Evolutionary conservation across 1,284 basidiomycete genomes (phyloP).

Genomic region (Puccinia brachypodii): DNA sequence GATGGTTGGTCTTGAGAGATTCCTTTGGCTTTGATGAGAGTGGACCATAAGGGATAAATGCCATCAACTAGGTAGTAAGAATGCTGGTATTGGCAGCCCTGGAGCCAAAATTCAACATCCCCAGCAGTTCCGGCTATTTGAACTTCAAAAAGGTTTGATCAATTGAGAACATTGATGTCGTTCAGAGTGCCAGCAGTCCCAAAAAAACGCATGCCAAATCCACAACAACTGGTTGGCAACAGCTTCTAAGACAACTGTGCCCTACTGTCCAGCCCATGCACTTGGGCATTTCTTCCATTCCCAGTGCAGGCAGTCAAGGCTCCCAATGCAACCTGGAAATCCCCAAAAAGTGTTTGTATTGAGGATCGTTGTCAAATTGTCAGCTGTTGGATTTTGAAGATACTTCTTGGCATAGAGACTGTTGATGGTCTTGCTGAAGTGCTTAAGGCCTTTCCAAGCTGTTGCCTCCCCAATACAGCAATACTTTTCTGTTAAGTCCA

Average conservation of each 20-base stretch:
- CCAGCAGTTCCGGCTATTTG: no score
- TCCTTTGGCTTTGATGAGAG: no score
- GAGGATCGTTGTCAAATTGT: neutral
- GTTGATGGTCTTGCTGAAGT: neutral
- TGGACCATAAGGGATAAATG: no score
- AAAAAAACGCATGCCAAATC: no score
- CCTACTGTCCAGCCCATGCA: neutral
- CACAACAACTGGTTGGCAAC: no score
- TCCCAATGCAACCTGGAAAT: neutral
- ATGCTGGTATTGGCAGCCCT: no score
- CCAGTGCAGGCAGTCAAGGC: neutral
- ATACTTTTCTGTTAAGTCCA: neutral
- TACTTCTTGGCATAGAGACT: neutral
- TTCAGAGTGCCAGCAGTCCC: no score
- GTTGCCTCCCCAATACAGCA: conserved; percentile 3
- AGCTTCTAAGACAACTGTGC: neutral
- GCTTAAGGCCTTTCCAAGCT: neutral
- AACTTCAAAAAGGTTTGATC: no score
- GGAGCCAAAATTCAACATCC: no score
- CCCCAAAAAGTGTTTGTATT: neutral
- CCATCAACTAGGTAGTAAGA: no score
- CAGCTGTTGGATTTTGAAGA: neutral
- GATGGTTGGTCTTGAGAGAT: no score
- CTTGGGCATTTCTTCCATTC: neutral
- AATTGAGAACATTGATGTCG: no score